These are phyloP conservation scores for Flagelloscypha sp. DNA, from an alignment of 768 basidiomycete genomes.

Conservation along the genomic window DNA sequence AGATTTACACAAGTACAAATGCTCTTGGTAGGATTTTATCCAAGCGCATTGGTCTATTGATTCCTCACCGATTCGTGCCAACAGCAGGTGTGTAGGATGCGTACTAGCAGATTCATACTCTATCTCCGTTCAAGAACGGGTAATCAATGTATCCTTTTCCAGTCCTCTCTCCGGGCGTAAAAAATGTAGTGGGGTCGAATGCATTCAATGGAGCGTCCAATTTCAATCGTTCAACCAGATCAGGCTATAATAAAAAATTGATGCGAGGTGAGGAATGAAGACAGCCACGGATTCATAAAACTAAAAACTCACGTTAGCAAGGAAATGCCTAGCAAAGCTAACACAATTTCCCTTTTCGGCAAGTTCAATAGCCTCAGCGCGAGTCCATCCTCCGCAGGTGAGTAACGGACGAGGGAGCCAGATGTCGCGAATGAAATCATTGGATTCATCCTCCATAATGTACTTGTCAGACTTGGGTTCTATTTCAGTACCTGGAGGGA, in stretches of 20 bases:
- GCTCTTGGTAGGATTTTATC: too few species aligned
- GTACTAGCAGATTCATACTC: too few species aligned
- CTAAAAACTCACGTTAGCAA: constrained; percentile 23
- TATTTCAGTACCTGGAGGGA: not conserved
- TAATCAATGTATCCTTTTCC: constrained; percentile 20
- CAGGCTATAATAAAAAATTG: constrained; percentile 25
- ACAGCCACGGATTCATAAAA: not conserved
- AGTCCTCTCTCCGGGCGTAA: constrained; percentile 19
- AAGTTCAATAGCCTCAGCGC: constrained; percentile 18
- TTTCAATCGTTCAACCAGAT: constrained; percentile 30
- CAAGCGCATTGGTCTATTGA: too few species aligned
- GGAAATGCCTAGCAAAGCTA: constrained; percentile 22
- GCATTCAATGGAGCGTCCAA: constrained; percentile 24
- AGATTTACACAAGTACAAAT: too few species aligned
- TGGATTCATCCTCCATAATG: constrained; percentile 8
- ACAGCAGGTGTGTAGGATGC: too few species aligned
- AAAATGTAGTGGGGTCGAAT: constrained; percentile 32
- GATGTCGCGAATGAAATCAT: constrained; percentile 19
- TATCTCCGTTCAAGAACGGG: too few species aligned
- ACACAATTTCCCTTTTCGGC: constrained; percentile 22
- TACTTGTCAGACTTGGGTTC: not conserved
- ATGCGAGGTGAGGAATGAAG: constrained; percentile 11
- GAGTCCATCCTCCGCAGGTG: constrained; percentile 24
- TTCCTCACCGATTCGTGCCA: too few species aligned
- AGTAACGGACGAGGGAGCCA: constrained; percentile 22